Base-by-base conservation (phyloP, 2,329 filamentous ascomycete species). In the Penicillium vulpinum region DNA sequence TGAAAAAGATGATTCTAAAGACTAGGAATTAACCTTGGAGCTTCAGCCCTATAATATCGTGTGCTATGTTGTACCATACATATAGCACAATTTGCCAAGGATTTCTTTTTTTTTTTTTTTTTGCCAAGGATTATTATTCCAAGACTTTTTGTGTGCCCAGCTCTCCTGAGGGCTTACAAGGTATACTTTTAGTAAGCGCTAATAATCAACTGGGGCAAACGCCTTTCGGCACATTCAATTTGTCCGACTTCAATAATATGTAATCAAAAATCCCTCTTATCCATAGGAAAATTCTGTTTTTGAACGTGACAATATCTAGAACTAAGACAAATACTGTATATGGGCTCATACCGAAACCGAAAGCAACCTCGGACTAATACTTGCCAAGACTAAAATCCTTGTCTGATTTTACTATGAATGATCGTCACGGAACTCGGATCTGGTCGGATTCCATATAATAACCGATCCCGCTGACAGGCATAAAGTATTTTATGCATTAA, bases 351-450 rank as follows among this genome's bases (percentile, higher is more conserved):
- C n/a, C n/a, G n/a, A n/a, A n/a, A n/a, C n/a, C 16, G 18, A 28
- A 16, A 46, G 16, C 3, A 10, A 22, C 8, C 29, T 33, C 18
- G 15, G 13, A 8, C n/a, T 3, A 3, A 10, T 13, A 9, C 15
- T 44, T 52, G 48, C 40, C 48, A 56, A 56, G 48, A 28, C 15
- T 29, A 39, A 13, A 31, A 51, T 24, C 26, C 48, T 28, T 31
- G 8, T 18, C 6, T 28, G 18, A 46, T 29, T 26, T 45, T 24
- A 13, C 18, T 5, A 41, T 51, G 16, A 26, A 36, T 44, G 38
- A 55, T 55, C 52, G 38, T n/a, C 52, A 29, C 43, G 48, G 53
- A 47, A 51, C 16, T 26, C 61, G 61, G 61, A 63, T 55, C 33
- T 46, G 31, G 31, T 58, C 61, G 61, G 62, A 63, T 55, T 5